Evolutionary conservation across 345 rosid genomes (phyloP), one percentile per base, ranked within the genome.

Genomic region (Dovyalis caffra): DNA sequence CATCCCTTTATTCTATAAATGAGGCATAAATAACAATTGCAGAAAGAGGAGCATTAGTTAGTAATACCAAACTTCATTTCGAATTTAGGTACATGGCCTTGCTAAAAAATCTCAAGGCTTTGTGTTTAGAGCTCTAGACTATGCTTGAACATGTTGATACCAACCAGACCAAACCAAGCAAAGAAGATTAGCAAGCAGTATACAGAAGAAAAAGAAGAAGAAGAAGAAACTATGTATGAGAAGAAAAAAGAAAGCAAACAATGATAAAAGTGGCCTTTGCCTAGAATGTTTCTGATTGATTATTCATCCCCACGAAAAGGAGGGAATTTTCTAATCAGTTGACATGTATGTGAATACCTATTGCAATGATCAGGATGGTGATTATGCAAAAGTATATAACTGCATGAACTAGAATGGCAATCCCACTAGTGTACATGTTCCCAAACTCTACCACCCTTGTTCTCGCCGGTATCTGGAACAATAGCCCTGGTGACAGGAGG

Each of bases 401-500:
- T n/a, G 99, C 99, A 64, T 95, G 98, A 74, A 91, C 70, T 60
- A 95, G 86, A 45, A 95, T 93, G 0, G 99, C 83, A 16, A 93
- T 93, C 76, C 97, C 98, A 64, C 99, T 92, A 2, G 97, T 95
- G 25, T 74, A 77, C 98, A 93, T 89, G 88, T 93, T 95, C n/a
- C 98, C 99, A 31, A 95, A 95, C 77, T 95, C 99, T 14, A 91
- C 79, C 64, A 95, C 91, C 53, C 98, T 84, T 0, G 80, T 76
- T 40, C 87, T 92, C 18, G 96, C 91, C 0, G 99, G 99, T 61
- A 93, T 33, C 87, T 95, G 99, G 81, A 95, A 90, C 75, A 95
- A 72, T 74, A 95, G 79, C 16, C 99, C 99, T 21, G 99, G 99
- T 20, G 98, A 95, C 51, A 95, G 71, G 28, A 95, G 82, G 76